These are phyloP conservation scores for Zygosaccharomyces sapae DNA, from an alignment of 1,139 yeast genomes.

Conservation along the genomic window DNA sequence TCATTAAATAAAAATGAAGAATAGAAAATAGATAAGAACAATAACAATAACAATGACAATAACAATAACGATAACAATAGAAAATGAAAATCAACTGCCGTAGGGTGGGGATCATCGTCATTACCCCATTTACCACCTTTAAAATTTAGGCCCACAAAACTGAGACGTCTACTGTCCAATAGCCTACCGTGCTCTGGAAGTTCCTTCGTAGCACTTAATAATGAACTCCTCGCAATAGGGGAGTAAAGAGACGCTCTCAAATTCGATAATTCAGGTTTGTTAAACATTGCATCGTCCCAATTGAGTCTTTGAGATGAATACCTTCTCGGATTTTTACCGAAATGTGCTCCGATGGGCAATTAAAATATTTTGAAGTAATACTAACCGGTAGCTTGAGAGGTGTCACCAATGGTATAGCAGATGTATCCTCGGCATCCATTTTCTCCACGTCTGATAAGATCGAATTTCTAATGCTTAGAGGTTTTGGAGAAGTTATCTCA, in stretches of 20 bases:
- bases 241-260: constrained; percentile 24
- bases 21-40: no score
- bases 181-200: constrained; percentile 16
- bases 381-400: constrained; percentile 10
- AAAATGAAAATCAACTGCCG: constrained; percentile 8
- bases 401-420: neutral
- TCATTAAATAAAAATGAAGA: constrained; percentile 13
- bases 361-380: constrained; percentile 8
- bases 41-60: constrained; percentile 3
- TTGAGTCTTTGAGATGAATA: constrained; percentile 7
- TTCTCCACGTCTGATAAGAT: neutral
- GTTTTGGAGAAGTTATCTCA: constrained; percentile 9
- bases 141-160: constrained; percentile 24
- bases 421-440: neutral
- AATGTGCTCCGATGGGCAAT: constrained; percentile 7
- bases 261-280: constrained; percentile 22
- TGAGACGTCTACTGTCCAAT: constrained; percentile 19
- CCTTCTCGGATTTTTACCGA: constrained; percentile 4
- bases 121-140: constrained; percentile 22
- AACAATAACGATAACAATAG: no score
- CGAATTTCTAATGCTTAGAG: constrained; percentile 1
- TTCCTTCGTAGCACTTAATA: constrained; percentile 16
- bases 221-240: constrained; percentile 17
- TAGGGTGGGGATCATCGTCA: constrained; percentile 30
- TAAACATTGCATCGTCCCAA: constrained; percentile 17